A percentile compares a stretch with the other conserved stretches of the same genome.
Conservation (phyloP, 306 rosid species). For the Vigna radiata region DNA sequence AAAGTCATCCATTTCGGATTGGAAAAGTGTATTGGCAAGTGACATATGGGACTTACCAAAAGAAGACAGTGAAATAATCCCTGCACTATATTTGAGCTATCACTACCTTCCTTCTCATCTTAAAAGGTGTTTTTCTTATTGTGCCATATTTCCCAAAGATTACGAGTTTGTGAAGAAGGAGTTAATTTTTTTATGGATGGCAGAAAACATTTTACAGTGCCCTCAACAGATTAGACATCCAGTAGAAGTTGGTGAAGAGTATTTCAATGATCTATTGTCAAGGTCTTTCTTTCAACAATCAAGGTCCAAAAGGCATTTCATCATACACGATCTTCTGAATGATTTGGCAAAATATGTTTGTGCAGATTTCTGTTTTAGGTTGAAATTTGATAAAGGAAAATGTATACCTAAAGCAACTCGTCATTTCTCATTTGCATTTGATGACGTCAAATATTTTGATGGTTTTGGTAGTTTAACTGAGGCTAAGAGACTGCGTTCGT, state of each 20-base stretch:
- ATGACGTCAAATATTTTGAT: background rate
- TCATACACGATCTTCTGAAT: background rate
- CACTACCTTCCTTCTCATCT: background rate
- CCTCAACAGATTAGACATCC: background rate
- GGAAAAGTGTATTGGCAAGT: background rate
- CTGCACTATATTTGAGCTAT: background rate
- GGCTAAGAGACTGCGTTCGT: background rate
- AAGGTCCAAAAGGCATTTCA: background rate
- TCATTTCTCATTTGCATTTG: background rate
- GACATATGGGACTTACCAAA: background rate
- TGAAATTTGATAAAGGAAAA: background rate
- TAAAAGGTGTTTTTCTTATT: background rate
- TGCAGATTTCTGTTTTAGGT: background rate
- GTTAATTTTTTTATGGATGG: conserved; percentile 12
- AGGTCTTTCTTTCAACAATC: background rate
- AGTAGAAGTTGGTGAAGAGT: background rate
- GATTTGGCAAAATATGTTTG: background rate
- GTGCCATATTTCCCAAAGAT: conserved; percentile 16
- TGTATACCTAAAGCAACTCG: background rate
- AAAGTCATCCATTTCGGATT: no score
- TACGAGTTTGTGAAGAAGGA: background rate
- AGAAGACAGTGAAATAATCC: background rate
- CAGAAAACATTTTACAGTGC: background rate
- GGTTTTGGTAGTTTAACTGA: background rate
- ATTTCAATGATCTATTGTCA: background rate